These are phyloP conservation scores for Phytophthora sp. DNA, from an alignment of 352 stramenopile species.

Conservation along the genomic window DNA sequence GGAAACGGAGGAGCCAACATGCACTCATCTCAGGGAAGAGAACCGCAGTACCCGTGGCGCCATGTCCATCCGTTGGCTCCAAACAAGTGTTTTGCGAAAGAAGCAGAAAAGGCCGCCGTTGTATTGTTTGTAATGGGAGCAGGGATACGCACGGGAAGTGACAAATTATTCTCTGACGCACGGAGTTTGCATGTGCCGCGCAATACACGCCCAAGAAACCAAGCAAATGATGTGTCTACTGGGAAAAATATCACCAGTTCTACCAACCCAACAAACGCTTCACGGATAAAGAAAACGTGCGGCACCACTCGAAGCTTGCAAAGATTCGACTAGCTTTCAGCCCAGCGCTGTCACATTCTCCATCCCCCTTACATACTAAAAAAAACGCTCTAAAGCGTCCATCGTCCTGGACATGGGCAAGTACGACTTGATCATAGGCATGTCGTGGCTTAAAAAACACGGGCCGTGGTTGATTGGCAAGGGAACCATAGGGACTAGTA, in stretches of 20 bases:
- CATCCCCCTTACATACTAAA: too few relatives aligned
- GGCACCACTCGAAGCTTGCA: not conserved
- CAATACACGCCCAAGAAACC: not conserved
- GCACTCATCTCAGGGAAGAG: not conserved
- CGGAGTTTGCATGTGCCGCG: not conserved
- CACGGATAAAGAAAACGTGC: not conserved
- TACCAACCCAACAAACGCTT: not conserved
- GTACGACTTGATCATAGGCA: not conserved
- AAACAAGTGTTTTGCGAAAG: not conserved
- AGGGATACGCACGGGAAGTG: not conserved
- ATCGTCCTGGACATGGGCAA: not conserved
- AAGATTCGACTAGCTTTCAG: not conserved
- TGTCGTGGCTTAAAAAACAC: not conserved
- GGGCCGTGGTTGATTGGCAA: not conserved
- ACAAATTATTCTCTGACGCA: not conserved
- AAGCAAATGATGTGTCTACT: not conserved
- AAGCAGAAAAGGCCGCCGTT: not conserved
- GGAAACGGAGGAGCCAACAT: not conserved
- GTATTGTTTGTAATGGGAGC: not conserved
- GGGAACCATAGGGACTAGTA: not conserved
- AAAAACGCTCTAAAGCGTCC: too few relatives aligned
- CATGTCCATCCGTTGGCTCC: not conserved
- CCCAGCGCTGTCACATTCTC: too few relatives aligned
- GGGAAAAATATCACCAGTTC: not conserved
- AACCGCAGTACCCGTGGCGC: too few relatives aligned